phyloP scores from a whole-genome alignment of 2,329 filamentous ascomycete species.

The Neofusicoccum parvum region DNA sequence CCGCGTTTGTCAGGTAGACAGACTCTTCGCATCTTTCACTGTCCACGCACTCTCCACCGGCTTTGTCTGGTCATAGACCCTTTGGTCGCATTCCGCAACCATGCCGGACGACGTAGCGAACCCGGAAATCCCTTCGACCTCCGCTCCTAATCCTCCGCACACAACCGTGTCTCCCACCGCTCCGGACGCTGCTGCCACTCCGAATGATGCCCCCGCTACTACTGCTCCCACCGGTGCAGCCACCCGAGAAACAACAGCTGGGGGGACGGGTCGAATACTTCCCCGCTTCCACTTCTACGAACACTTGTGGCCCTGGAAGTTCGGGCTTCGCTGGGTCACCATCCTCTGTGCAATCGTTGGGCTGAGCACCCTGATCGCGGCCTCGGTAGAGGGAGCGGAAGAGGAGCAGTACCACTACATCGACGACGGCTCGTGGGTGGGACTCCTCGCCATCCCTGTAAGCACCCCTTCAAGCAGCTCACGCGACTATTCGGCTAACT shows the following conservation, averaged over 20 bases:
- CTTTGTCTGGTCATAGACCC: too few species aligned
- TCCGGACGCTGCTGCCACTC: not conserved
- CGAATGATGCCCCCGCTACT: not conserved
- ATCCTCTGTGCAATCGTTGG: not conserved
- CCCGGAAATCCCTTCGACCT: not conserved
- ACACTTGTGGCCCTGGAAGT: not conserved
- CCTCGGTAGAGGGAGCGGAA: not conserved
- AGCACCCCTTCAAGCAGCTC: not conserved
- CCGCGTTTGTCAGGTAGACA: not conserved
- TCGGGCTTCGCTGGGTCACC: not conserved
- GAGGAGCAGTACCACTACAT: not conserved
- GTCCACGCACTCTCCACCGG: not conserved
- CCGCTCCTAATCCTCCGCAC: not conserved
- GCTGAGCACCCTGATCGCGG: not conserved
- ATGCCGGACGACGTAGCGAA: not conserved
- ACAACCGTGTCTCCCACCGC: not conserved
- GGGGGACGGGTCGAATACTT: not conserved
- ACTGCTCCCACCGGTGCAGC: not conserved
- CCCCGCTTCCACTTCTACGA: not conserved
- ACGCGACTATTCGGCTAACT: not conserved
- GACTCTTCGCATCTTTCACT: not conserved
- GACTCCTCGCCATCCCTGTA: slow-evolving; percentile 30
- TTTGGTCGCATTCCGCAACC: not conserved
- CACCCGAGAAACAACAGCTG: not conserved
- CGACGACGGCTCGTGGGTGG: not conserved